Evolutionary conservation across 2,329 filamentous ascomycete genomes (phyloP), one percentile per base, ranked within the genome.

Genomic region (Monosporascus sp.): DNA sequence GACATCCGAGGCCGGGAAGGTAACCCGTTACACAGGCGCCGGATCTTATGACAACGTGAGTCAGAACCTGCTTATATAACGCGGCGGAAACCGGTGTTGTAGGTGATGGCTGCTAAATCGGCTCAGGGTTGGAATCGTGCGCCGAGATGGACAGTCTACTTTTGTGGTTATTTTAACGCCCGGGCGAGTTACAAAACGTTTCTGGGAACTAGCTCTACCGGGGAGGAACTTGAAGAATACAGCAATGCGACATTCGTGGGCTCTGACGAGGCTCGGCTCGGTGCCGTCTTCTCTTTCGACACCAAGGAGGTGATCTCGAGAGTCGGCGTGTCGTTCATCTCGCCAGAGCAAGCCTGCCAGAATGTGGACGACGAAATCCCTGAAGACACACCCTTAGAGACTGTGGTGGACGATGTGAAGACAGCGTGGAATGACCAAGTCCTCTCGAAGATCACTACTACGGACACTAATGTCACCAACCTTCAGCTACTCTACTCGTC

Each of bases 311-410:
- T 87, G 1, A 74, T 70, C 2, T 86, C 84, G 1, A 75, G 82
- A 2, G 83, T 88, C 0, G 86, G 86, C 1, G 81, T 88, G 11
- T 88, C 84, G 0, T 88, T 86, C 69, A 80, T 88, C n/a, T 88
- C 84, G 0, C 65, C 75, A 0, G 69, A 74, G 5, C 78, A 84
- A 57, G 86, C 85, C 5, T 88, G 86, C 64, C 52, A 65, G 9
- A 84, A 81, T 56, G 74, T 85, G 20, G 69, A 86, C 43, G 59
- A 63, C 2, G 81, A 88, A 60, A 83, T 88, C 16, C 75, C 80
- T 0, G 57, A 65, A 0, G 71, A 67, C 1, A 78, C 74, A 0
- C 62, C 65, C 0, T 67, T 83, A 2, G 59, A 70, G 2, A 66
- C 71, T 0, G 68, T 86, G 2, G 76, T 77, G 16, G 61, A 71